Conservation (phyloP, 176 grass and related monocot species). For the Phyllostachys edulis region DNA sequence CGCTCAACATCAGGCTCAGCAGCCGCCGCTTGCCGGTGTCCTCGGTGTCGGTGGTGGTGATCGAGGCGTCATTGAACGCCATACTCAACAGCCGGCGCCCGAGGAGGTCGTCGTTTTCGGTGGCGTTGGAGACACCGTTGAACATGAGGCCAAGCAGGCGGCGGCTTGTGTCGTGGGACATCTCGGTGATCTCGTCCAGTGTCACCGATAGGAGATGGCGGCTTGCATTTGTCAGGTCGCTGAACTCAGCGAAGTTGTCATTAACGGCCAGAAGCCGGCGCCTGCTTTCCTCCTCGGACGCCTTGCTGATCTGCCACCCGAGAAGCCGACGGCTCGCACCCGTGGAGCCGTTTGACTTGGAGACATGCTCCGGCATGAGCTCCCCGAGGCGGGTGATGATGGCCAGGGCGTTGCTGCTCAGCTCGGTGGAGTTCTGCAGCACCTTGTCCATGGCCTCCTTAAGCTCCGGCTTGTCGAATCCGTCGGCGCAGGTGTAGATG, state of each 20-base stretch:
- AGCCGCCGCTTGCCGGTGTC: not conserved
- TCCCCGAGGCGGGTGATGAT: constrained; percentile 57
- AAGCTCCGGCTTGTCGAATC: constrained; percentile 62
- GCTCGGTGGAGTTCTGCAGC: constrained; percentile 69
- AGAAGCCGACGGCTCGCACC: constrained; percentile 41
- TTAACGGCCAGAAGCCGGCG: not conserved
- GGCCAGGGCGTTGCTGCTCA: constrained; percentile 86
- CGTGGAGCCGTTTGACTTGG: not conserved
- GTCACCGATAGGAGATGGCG: constrained; percentile 31
- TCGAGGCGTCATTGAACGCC: not conserved
- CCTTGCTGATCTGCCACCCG: not conserved
- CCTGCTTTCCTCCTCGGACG: not conserved
- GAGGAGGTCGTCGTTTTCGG: not conserved
- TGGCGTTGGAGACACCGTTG: not conserved
- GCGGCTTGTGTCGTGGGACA: constrained; percentile 36
- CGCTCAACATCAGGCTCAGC: not conserved
- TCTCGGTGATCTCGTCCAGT: constrained; percentile 32
- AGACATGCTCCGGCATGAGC: not conserved
- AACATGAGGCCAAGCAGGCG: not conserved
- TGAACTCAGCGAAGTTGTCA: constrained; percentile 14
- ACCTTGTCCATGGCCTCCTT: constrained; percentile 64
- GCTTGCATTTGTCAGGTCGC: constrained; percentile 9
- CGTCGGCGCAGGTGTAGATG: constrained; percentile 77
- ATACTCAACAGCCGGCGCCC: not conserved
- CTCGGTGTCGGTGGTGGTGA: not conserved